These are phyloP conservation scores for Penicillium sp. DNA, from an alignment of 2,329 filamentous ascomycete genomes.

Conservation along the genomic window DNA sequence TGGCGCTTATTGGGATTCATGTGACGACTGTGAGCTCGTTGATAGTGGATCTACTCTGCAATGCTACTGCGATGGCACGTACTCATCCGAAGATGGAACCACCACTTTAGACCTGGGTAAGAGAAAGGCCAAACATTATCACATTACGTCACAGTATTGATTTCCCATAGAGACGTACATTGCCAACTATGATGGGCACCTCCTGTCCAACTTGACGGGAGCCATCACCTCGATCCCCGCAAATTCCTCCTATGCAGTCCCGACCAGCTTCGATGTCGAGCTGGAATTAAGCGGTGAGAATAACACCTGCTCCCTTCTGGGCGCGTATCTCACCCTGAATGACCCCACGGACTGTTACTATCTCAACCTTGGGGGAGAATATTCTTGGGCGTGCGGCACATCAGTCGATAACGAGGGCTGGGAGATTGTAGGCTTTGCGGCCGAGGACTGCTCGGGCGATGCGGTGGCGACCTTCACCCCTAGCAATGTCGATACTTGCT, in stretches of 20 bases:
- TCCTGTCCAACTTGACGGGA: background rate
- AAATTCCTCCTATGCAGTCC: background rate
- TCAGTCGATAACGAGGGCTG: background rate
- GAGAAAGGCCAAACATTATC: background rate
- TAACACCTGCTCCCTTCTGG: background rate
- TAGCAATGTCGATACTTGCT: background rate
- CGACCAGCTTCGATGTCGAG: background rate
- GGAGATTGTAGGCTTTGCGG: background rate
- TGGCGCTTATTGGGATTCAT: background rate
- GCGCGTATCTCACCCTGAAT: background rate
- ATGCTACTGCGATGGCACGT: background rate
- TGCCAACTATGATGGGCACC: background rate
- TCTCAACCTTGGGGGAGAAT: background rate
- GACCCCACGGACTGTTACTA: background rate
- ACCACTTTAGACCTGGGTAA: background rate
- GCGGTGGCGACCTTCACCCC: background rate
- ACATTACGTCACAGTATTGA: background rate
- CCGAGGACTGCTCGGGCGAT: background rate
- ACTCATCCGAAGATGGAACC: background rate
- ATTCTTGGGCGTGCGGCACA: background rate
- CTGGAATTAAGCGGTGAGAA: background rate
- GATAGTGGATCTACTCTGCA: background rate
- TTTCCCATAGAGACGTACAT: background rate
- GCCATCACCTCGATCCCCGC: background rate
- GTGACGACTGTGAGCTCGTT: background rate